Evolutionary conservation across 225 moss, liverwort and hornwort genomes (phyloP).

Genomic region (Anthoceros angustus): DNA sequence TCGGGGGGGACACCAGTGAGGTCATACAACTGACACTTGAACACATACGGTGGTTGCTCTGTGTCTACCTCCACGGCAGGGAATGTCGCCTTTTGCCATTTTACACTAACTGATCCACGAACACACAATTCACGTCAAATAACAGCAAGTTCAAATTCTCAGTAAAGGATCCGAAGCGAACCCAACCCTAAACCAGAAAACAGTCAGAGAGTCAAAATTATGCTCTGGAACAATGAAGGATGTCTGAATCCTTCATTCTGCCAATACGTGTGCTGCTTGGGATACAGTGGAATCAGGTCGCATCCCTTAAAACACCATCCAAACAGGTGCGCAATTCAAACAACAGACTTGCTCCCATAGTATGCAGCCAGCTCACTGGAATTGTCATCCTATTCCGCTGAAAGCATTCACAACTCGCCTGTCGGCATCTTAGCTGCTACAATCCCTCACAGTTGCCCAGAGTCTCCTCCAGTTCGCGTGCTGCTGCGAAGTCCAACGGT

Average conservation of each 20-base stretch:
- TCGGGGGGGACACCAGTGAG: conserved; percentile 92
- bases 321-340: too few relatives aligned
- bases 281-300: too few relatives aligned
- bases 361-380: too few relatives aligned
- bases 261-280: too few relatives aligned
- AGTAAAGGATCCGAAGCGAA: neutral
- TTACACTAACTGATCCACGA: conserved; percentile 55
- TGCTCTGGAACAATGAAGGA: too few relatives aligned
- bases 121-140: neutral
- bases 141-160: neutral
- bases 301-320: too few relatives aligned
- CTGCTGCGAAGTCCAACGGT: neutral
- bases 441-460: neutral
- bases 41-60: conserved; percentile 67
- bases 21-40: conserved; percentile 94
- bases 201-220: too few relatives aligned
- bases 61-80: conserved; percentile 76
- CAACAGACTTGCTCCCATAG: too few relatives aligned
- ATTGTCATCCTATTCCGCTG: neutral
- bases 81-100: conserved; percentile 95
- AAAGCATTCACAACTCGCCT: neutral
- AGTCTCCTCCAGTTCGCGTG: neutral
- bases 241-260: too few relatives aligned
- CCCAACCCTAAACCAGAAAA: too few relatives aligned
- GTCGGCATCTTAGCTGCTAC: neutral